These are phyloP conservation scores for Aspergillus costaricaensis DNA, from an alignment of 2,329 filamentous ascomycete genomes.

Conservation along the genomic window DNA sequence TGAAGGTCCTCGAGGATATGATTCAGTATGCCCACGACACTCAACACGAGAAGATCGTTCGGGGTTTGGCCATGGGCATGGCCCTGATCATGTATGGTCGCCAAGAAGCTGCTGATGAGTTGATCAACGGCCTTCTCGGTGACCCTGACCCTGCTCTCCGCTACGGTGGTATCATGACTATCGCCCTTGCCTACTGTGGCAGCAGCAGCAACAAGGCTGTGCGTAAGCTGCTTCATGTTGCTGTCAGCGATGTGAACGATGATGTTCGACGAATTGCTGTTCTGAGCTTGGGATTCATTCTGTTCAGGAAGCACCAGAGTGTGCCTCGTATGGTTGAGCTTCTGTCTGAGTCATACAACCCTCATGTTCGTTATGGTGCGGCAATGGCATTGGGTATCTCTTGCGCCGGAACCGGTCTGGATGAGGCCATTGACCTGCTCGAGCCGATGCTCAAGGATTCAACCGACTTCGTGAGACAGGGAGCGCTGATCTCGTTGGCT, in stretches of 20 bases:
- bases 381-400: slow-evolving; percentile 98
- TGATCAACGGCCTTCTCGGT: slow-evolving; percentile 89
- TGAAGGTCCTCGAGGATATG: slow-evolving; percentile 92
- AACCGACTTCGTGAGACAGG: slow-evolving; percentile 96
- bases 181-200: slow-evolving; percentile 94
- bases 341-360: slow-evolving; percentile 97
- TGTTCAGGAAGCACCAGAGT: slow-evolving; percentile 95
- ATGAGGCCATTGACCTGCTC: slow-evolving; percentile 92
- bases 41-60: slow-evolving; percentile 97
- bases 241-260: slow-evolving; percentile 96
- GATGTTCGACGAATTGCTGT: slow-evolving; percentile 95
- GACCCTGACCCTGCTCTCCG: slow-evolving; percentile 91
- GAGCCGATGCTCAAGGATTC: slow-evolving; percentile 99
- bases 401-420: slow-evolving; percentile 91
- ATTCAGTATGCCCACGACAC: slow-evolving; percentile 97
- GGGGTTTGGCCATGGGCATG: slow-evolving; percentile 93
- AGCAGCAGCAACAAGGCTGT: slow-evolving; percentile 99
- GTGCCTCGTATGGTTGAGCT: slow-evolving; percentile 99
- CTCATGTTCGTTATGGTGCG: slow-evolving; percentile 94
- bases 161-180: slow-evolving; percentile 98
- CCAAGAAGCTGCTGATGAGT: slow-evolving; percentile 89
- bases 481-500: slow-evolving; percentile 86
- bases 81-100: slow-evolving; percentile 97
- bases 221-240: slow-evolving; percentile 89
- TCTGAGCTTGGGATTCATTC: slow-evolving; percentile 96